Conservation (phyloP, 2,329 filamentous ascomycete genomes). For the Monascus ruber region DNA sequence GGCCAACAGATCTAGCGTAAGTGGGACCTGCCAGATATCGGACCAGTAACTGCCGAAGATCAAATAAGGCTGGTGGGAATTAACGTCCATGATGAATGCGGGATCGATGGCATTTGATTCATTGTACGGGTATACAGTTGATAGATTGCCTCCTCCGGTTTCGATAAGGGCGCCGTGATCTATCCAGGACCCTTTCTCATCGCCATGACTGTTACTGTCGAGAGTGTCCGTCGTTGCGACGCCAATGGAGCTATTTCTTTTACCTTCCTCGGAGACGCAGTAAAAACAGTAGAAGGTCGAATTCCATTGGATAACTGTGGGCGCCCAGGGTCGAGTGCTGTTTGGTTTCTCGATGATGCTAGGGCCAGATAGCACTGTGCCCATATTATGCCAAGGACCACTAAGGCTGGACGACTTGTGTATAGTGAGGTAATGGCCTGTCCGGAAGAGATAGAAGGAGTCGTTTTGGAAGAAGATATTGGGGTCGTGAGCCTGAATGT, state of each 20-base stretch:
- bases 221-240: constrained; percentile 20
- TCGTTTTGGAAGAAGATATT: constrained; percentile 19
- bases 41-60: constrained; percentile 26
- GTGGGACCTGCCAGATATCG: constrained; percentile 24
- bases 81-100: constrained; percentile 17
- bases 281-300: constrained; percentile 28
- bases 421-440: constrained; percentile 16
- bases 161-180: constrained; percentile 26
- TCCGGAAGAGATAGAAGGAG: constrained; percentile 24
- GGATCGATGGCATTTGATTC: constrained; percentile 28
- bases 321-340: constrained; percentile 23
- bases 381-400: constrained; percentile 23
- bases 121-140: constrained; percentile 19
- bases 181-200: constrained; percentile 15
- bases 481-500: constrained; percentile 22
- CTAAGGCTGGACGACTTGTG: constrained; percentile 14
- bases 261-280: constrained; percentile 17
- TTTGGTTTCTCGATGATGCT: constrained; percentile 21
- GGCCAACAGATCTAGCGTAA: constrained; percentile 19
- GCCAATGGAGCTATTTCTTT: constrained; percentile 24
- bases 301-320: constrained; percentile 18
- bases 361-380: constrained; percentile 18
- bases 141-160: constrained; percentile 15
- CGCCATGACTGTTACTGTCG: constrained; percentile 1
- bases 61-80: constrained; percentile 17